Evolutionary conservation across 805 yeast species (phyloP), one percentile per base, ranked within the genome.

Genomic region (Schizosaccharomyces japonicus): DNA sequence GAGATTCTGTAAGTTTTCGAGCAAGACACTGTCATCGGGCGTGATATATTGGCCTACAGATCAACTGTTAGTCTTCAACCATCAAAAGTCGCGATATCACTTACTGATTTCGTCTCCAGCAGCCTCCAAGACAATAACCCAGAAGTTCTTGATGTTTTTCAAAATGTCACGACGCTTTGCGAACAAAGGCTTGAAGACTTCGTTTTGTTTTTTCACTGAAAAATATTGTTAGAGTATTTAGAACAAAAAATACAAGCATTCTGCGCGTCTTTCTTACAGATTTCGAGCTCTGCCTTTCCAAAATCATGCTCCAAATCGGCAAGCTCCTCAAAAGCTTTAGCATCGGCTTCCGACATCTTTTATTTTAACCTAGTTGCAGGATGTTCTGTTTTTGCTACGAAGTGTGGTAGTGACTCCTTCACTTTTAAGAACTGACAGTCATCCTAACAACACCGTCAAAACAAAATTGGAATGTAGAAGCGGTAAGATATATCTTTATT

Each of bases 61-160:
- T 8, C 32, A 29, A 29, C 13, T 7, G 7, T 29, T 29, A 29
- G 13, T 8, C 32, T 8, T 8, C 7, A 29, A 29, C 32, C 7
- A 29, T 29, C 7, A 29, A 8, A 29, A 13, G 7, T 19, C 26
- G 13, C 28, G 15, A 36, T 3, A n/a, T 6, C 13, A 36, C 42
- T 7, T 36, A 36, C 42, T 36, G 23, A 36, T 36, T 25, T 58
- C 80, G 53, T 81, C 94, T 47, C 80, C 78, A 55, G 79, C 79
- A 57, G 80, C 82, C 1, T 85, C 83, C 8, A 87, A 62, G 0
- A 80, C 94, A 48, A 78, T 71, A 55, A 80, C 78, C 96, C 96
- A 87, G 60, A 87, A 84, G 52, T 72, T 72, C 1, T 85, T 83
- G 39, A 84, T 71, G 3, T 66, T 58, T 3, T 54, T 49, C 13